Evolutionary conservation across 1,284 basidiomycete genomes (phyloP), one percentile per base, ranked within the genome.

Genomic region (Pseudozyma hubeiensis): DNA sequence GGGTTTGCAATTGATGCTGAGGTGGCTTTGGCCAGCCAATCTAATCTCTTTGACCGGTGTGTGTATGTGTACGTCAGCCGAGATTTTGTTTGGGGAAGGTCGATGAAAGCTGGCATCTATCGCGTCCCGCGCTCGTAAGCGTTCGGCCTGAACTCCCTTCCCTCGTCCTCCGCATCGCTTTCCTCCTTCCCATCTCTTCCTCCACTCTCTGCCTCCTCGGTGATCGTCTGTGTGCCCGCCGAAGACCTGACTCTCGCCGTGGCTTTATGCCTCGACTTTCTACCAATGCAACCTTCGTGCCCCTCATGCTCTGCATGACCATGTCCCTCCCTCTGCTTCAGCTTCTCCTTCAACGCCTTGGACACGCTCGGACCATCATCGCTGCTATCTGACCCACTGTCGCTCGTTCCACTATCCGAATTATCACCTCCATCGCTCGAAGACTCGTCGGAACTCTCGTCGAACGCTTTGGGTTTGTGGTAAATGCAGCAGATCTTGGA

Each of bases 401-500:
- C 67, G 33, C 48, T 53, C 9, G 14, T 16, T 19, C 24, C 24
- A 24, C 24, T 41, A 1, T 66, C 58, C 33, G 41, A 43, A 7
- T 58, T 46, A 19, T 35, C 48, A 10, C 10, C 19, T 0, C 47
- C 39, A 10, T 37, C 34, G 10, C 31, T 44, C 19, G 56, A 60
- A 1, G 60, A 61, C 17, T 77, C 76, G 39, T 72, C 71, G 1
- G 71, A 75, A 9, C 69, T 75, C 56, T 83, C 81, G 55, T 79
- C 81, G 49, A 81, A 82, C 0, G 81, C 71, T 19, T 77, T 67
- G 5, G 77, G 80, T 43, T 82, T 83, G 53, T 82, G 81, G 51
- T 78, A 83, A 55, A 83, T 83, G 60, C 81, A 83, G 53, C 81
- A 83, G 49, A 83, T 80, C 48, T 83, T 83, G 53, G 74, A 78